A percentile compares a stretch with the other conserved stretches of the same genome.
These are phyloP conservation scores for Elsinoe necatrix DNA, from an alignment of 2,329 filamentous ascomycete species.

Conservation along the genomic window DNA sequence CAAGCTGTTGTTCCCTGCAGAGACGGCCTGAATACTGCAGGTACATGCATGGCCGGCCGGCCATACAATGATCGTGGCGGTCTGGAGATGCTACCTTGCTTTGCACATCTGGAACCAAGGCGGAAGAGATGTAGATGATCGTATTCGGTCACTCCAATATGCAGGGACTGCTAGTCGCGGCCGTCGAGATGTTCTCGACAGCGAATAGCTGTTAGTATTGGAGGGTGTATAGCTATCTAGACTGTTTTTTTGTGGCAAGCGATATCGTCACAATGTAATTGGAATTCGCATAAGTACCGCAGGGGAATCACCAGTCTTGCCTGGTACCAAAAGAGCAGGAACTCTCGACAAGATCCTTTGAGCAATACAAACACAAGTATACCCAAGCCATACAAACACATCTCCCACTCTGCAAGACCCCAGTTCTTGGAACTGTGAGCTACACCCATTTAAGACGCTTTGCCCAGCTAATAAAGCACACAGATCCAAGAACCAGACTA, in stretches of 20 bases:
- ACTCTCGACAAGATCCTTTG: too few species aligned
- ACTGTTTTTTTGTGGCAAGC: constrained; percentile 4
- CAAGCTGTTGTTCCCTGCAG: not conserved
- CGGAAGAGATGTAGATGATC: not conserved
- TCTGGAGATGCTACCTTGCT: constrained; percentile 1
- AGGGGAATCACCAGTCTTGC: not conserved
- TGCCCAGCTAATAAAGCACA: not conserved
- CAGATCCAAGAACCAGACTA: not conserved
- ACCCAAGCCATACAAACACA: too few species aligned
- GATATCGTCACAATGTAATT: not conserved
- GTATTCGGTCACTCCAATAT: not conserved
- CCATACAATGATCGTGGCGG: not conserved
- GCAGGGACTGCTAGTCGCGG: constrained; percentile 2
- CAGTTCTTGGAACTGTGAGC: not conserved
- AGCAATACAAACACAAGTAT: not conserved
- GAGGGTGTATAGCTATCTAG: constrained; percentile 3
- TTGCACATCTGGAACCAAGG: not conserved
- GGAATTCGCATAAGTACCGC: not conserved
- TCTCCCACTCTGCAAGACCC: not conserved
- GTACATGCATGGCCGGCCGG: constrained; percentile 5
- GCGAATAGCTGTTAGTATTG: not conserved
- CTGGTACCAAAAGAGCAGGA: not conserved
- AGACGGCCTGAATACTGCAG: not conserved
- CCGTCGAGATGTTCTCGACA: not conserved
- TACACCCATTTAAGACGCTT: not conserved